Evolutionary conservation across 768 basidiomycete genomes (phyloP).

Genomic region (Podaxis carcinomalis): DNA sequence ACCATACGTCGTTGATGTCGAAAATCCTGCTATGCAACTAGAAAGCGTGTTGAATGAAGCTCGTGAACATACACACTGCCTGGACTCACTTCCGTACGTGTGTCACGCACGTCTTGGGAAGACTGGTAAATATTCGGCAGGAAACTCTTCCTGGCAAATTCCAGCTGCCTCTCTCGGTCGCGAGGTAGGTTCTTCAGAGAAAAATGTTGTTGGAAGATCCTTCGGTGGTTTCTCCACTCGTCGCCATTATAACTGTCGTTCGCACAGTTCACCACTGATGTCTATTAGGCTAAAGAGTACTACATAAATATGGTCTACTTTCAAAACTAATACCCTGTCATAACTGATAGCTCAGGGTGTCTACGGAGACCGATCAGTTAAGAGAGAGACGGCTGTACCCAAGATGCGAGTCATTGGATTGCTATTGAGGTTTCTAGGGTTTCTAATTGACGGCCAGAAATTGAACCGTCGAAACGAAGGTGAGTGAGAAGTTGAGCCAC

Average conservation of each 20-base stretch:
- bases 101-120: conserved; percentile 1
- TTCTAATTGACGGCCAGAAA: no score
- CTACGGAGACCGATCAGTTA: no score
- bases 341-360: no score
- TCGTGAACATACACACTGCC: not conserved
- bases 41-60: not conserved
- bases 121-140: conserved; percentile 1
- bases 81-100: conserved; percentile 8
- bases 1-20: not conserved
- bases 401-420: no score
- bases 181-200: not conserved
- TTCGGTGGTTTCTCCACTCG: conserved; percentile 21
- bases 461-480: no score
- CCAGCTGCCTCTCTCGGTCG: conserved; percentile 1
- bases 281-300: no score
- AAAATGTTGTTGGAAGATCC: conserved; percentile 24
- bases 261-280: no score
- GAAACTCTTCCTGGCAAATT: conserved; percentile 5
- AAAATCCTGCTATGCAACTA: not conserved
- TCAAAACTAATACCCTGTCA: no score
- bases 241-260: conserved; percentile 10
- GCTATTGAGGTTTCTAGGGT: no score
- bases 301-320: no score
- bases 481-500: no score
- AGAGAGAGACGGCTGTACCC: no score